phyloP scores from a whole-genome alignment of 345 rosid species.

The Aethionema arabicum region DNA sequence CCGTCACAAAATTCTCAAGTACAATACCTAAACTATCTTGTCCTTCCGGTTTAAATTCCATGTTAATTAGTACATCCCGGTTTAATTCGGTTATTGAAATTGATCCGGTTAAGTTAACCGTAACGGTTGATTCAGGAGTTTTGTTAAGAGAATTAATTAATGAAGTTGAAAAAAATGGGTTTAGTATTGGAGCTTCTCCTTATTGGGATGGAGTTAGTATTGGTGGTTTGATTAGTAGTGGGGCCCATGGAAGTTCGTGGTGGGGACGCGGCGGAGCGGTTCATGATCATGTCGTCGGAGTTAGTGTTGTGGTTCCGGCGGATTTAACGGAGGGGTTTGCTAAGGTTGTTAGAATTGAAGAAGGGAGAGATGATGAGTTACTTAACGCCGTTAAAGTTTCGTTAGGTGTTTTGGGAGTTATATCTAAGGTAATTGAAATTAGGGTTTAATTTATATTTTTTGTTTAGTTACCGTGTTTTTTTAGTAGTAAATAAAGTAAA shows the following conservation, averaged over 20 bases:
- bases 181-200: constrained; percentile 72
- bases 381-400: constrained; percentile 77
- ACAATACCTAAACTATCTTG: constrained; percentile 86
- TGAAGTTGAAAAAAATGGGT: constrained; percentile 58
- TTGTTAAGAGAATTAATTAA: constrained; percentile 61
- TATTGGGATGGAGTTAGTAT: constrained; percentile 95
- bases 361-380: constrained; percentile 47
- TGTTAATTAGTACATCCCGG: constrained; percentile 67
- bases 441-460: constrained; percentile 17
- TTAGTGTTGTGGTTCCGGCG: constrained; percentile 65
- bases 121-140: constrained; percentile 73
- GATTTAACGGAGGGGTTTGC: constrained; percentile 59
- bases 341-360: constrained; percentile 49
- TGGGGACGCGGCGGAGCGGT: constrained; percentile 90
- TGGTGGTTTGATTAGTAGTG: constrained; percentile 80
- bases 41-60: constrained; percentile 48
- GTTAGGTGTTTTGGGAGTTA: constrained; percentile 68
- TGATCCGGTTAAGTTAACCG: constrained; percentile 47
- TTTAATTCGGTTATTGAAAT: constrained; percentile 49
- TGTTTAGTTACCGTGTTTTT: too few relatives aligned
- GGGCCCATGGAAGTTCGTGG: constrained; percentile 98
- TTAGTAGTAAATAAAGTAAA: not conserved
- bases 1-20: constrained; percentile 70
- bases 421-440: constrained; percentile 66
- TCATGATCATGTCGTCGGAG: constrained; percentile 78